Conservation (phyloP, 2,329 filamentous ascomycete species). For the Fusarium setosum region DNA sequence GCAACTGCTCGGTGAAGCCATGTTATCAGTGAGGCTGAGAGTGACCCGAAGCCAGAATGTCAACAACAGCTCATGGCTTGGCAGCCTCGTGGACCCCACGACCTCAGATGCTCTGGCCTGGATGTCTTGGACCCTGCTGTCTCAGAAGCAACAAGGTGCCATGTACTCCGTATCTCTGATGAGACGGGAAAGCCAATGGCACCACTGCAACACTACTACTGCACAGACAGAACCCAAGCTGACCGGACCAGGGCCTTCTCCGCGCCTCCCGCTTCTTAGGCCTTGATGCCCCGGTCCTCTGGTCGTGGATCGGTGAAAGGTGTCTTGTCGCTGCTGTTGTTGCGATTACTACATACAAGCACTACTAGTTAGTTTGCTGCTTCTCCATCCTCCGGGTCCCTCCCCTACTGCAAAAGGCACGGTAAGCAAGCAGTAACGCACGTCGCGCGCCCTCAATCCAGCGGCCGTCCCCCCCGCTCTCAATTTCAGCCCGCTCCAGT, state of each 20-base stretch:
- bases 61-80: constrained; percentile 2
- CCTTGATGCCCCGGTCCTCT: not conserved
- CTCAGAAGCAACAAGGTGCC: not conserved
- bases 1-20: not conserved
- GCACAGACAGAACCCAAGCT: not conserved
- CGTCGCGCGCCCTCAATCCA: constrained; percentile 41
- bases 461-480: constrained; percentile 40
- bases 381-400: not conserved
- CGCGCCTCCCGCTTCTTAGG: not conserved
- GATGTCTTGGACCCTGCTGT: not conserved
- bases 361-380: not conserved
- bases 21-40: constrained; percentile 1
- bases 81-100: constrained; percentile 3
- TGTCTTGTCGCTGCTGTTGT: not conserved
- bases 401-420: not conserved
- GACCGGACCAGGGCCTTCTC: not conserved
- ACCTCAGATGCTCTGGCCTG: not conserved
- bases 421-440: constrained; percentile 6
- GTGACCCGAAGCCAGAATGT: not conserved
- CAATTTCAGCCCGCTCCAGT: constrained; percentile 35
- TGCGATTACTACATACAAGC: constrained; percentile 2
- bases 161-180: not conserved
- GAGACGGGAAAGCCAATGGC: not conserved
- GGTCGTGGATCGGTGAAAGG: not conserved
- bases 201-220: not conserved